phyloP scores from a whole-genome alignment of 257 asterid species.

The Rubia yunnanensis region DNA sequence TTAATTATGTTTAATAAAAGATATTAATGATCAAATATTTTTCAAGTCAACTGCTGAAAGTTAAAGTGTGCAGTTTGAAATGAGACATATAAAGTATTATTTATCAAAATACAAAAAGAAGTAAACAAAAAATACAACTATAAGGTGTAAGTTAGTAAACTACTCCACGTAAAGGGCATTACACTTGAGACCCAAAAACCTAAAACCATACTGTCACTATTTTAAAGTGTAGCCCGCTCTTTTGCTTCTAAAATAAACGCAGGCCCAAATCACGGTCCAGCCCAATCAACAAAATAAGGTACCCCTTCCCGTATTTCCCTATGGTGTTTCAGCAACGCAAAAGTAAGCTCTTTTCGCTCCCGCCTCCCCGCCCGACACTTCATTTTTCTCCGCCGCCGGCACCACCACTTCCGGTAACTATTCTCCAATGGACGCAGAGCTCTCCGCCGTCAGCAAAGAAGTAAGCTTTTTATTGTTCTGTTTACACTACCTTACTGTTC shows the following conservation, averaged over 20 bases:
- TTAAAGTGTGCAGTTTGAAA: no score
- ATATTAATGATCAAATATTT: no score
- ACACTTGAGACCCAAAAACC: not conserved
- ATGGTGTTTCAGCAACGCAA: not conserved
- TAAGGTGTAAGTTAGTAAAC: not conserved
- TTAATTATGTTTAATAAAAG: no score
- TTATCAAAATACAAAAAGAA: no score
- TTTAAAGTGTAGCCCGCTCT: no score
- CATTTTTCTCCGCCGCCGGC: not conserved
- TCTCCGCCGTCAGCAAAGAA: conserved; percentile 10
- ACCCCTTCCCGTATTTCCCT: not conserved
- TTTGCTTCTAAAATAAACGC: not conserved
- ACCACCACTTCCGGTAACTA: not conserved
- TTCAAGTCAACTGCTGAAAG: no score
- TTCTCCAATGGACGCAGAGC: conserved; percentile 10
- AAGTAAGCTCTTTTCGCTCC: not conserved
- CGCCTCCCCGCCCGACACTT: not conserved
- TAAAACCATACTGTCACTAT: not conserved
- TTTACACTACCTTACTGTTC: not conserved
- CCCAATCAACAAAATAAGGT: not conserved
- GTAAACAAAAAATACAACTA: no score
- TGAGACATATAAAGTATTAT: no score
- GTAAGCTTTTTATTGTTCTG: conserved; percentile 3
- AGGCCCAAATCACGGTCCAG: not conserved
- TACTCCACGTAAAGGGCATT: no score